A percentile compares a stretch with the other conserved stretches of the same genome.
Evolutionary conservation across 345 rosid genomes (phyloP).

Genomic region (Populus deltoides): DNA sequence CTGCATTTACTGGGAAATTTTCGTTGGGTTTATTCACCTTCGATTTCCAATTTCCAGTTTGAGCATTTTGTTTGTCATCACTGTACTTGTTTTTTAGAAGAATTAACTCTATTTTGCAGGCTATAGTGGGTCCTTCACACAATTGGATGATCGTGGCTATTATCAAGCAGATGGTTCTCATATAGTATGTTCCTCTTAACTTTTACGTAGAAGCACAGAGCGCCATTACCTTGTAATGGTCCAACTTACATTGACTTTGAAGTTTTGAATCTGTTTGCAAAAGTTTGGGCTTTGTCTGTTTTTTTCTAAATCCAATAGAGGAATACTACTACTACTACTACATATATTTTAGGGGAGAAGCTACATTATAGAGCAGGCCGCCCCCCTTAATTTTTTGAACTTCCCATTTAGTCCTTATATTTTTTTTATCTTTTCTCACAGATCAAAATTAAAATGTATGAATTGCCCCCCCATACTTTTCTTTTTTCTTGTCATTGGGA

Average conservation of each 20-base stretch:
- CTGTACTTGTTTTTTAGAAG: background rate
- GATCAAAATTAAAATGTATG: too few species aligned
- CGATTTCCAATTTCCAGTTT: background rate
- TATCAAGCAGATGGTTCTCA: constrained; percentile 30
- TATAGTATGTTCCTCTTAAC: constrained; percentile 36
- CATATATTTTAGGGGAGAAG: background rate
- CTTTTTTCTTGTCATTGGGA: too few species aligned
- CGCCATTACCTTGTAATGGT: background rate
- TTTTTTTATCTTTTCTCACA: too few species aligned
- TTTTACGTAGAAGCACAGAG: background rate
- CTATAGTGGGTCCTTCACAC: constrained; percentile 38
- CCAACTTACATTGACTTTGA: background rate
- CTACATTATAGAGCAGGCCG: too few species aligned
- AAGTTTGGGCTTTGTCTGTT: background rate
- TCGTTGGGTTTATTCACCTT: background rate
- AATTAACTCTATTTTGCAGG: constrained; percentile 37
- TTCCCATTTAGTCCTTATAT: too few species aligned
- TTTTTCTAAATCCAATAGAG: background rate
- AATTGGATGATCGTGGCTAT: constrained; percentile 39
- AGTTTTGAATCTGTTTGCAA: background rate
- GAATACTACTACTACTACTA: background rate
- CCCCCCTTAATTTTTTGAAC: too few species aligned
- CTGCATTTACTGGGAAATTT: background rate
- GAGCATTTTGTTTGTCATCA: background rate
- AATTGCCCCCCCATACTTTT: too few species aligned